Conservation (phyloP, 208 protist species). For the Phytomonas sp. region DNA sequence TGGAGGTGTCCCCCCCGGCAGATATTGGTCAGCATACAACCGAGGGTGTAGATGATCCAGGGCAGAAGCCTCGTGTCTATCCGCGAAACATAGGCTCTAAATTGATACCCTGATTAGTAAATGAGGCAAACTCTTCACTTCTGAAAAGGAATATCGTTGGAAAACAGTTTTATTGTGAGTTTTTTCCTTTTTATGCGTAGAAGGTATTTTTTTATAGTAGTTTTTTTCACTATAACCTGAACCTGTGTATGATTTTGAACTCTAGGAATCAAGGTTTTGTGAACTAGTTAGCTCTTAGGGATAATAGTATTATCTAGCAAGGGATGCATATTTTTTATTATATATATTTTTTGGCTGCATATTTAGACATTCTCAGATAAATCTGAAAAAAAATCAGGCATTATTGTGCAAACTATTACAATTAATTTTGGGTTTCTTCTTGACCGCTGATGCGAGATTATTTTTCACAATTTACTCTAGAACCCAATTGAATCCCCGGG, state of each 20-base stretch:
- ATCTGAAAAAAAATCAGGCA: background rate
- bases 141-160: background rate
- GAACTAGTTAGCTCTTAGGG: background rate
- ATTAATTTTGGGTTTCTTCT: background rate
- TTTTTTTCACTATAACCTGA: slow-evolving; percentile 2
- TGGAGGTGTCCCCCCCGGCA: slow-evolving; percentile 71
- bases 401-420: background rate
- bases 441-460: background rate
- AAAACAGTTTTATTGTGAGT: background rate
- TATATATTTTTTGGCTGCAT: background rate
- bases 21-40: slow-evolving; percentile 78
- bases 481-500: background rate
- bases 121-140: background rate
- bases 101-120: slow-evolving; percentile 62
- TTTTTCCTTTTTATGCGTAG: background rate
- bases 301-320: background rate
- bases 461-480: slow-evolving; percentile 9
- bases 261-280: background rate
- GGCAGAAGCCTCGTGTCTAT: slow-evolving; percentile 78
- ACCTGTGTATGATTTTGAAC: background rate
- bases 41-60: slow-evolving; percentile 85
- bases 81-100: slow-evolving; percentile 82
- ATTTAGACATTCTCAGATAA: background rate
- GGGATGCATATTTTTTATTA: background rate
- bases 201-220: slow-evolving; percentile 8